Conservation (phyloP, 2,329 filamentous ascomycete genomes). For the Diaporthe vexans region DNA sequence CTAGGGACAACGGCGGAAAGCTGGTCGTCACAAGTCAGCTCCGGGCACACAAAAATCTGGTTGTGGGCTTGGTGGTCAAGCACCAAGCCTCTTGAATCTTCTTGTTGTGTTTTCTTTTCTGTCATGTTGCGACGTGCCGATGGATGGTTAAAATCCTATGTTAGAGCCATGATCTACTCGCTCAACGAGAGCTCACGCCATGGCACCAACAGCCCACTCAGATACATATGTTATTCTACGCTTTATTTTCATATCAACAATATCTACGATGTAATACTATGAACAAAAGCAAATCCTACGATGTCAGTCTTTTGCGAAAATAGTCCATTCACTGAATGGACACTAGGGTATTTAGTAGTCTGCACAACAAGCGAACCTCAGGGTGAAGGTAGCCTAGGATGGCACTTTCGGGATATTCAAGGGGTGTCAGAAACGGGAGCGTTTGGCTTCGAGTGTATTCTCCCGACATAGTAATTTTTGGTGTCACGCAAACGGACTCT, state of each 20-base stretch:
- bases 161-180: neutral
- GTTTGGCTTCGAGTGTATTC: neutral
- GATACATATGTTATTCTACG: too few species aligned
- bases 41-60: conserved; percentile 33
- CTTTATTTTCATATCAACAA: too few species aligned
- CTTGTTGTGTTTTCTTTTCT: neutral
- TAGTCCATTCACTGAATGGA: conserved; percentile 46
- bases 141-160: neutral
- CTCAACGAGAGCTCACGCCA: too few species aligned
- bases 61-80: neutral
- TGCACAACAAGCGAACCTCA: conserved; percentile 46
- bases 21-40: conserved; percentile 47
- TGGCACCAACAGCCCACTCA: too few species aligned
- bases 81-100: neutral
- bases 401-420: conserved; percentile 41
- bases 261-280: too few species aligned
- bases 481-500: neutral
- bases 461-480: neutral
- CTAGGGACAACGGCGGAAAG: conserved; percentile 46
- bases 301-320: conserved; percentile 7
- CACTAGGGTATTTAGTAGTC: conserved; percentile 44
- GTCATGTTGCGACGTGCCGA: too few species aligned
- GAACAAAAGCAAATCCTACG: too few species aligned
- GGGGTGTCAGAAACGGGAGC: conserved; percentile 45
- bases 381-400: conserved; percentile 31